Evolutionary conservation across 176 grass and related monocot genomes (phyloP).

Genomic region (Panicum miliaceum): DNA sequence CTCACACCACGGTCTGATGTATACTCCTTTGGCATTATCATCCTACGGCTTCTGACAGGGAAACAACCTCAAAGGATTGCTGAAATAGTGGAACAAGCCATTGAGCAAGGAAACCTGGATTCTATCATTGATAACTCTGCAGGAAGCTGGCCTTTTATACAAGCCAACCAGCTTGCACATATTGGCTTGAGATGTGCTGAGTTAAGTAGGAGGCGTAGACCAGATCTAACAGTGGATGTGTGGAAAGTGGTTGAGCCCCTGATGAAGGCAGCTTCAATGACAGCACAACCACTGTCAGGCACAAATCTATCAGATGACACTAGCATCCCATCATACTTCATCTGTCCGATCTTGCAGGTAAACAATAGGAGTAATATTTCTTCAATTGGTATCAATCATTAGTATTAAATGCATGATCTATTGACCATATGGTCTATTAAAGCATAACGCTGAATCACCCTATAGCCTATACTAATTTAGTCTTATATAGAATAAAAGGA

Average conservation of each 20-base stretch:
- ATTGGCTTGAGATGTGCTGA: conserved; percentile 53
- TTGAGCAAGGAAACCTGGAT: conserved; percentile 55
- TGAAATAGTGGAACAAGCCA: conserved; percentile 47
- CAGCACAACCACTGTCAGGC: background rate
- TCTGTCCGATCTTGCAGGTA: conserved; percentile 66
- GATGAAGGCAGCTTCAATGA: conserved; percentile 48
- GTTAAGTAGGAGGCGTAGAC: conserved; percentile 49
- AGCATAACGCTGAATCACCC: background rate
- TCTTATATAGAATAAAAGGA: background rate
- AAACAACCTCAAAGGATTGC: conserved; percentile 48
- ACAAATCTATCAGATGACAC: conserved; percentile 26
- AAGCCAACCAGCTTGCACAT: conserved; percentile 67
- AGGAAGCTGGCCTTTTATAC: conserved; percentile 64
- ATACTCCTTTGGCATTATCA: conserved; percentile 66
- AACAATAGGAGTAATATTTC: background rate
- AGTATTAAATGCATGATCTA: background rate
- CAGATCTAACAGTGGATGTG: conserved; percentile 46
- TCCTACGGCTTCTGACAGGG: conserved; percentile 60
- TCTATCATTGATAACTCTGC: conserved; percentile 53
- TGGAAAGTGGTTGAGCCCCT: conserved; percentile 57
- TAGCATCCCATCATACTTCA: conserved; percentile 53
- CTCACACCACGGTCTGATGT: conserved; percentile 59
- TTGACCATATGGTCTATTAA: background rate
- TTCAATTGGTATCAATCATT: background rate
- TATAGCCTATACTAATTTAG: background rate